These are phyloP conservation scores for Penicillium expansum DNA, from an alignment of 2,329 filamentous ascomycete species.

Conservation along the genomic window DNA sequence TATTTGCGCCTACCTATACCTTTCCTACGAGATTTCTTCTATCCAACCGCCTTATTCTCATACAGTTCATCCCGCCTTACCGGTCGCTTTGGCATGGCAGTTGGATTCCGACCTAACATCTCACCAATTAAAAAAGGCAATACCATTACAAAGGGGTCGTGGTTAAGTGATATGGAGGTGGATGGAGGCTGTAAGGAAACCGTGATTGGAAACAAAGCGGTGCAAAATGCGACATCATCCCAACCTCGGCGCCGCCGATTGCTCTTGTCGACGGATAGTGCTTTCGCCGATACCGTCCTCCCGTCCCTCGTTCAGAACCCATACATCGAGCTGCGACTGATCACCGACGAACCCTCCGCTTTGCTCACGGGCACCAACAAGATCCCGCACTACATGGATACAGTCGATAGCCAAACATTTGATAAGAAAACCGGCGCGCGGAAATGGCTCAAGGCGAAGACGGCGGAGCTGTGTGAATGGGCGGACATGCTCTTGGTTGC, in stretches of 20 bases:
- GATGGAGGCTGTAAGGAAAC: constrained; percentile 22
- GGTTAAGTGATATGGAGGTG: constrained; percentile 28
- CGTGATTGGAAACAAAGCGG: constrained; percentile 11
- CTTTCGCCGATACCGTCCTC: constrained; percentile 40
- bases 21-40: neutral
- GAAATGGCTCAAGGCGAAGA: constrained; percentile 43
- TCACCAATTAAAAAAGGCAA: neutral
- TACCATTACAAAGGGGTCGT: constrained; percentile 13
- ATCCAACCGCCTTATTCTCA: neutral
- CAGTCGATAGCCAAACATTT: constrained; percentile 39
- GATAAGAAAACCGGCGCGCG: constrained; percentile 39
- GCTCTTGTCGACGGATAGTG: constrained; percentile 40
- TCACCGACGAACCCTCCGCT: constrained; percentile 41
- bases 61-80: neutral
- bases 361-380: constrained; percentile 39
- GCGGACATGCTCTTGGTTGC: constrained; percentile 81
- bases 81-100: constrained; percentile 18
- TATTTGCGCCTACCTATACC: neutral
- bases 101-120: constrained; percentile 14
- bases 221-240: constrained; percentile 2
- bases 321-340: constrained; percentile 42
- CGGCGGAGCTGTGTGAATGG: constrained; percentile 72
- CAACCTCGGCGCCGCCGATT: constrained; percentile 30
- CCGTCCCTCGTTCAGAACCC: constrained; percentile 39
- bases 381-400: constrained; percentile 42